phyloP scores from a whole-genome alignment of 2,329 filamentous ascomycete species.

The Rhinocladiella mackenziei region DNA sequence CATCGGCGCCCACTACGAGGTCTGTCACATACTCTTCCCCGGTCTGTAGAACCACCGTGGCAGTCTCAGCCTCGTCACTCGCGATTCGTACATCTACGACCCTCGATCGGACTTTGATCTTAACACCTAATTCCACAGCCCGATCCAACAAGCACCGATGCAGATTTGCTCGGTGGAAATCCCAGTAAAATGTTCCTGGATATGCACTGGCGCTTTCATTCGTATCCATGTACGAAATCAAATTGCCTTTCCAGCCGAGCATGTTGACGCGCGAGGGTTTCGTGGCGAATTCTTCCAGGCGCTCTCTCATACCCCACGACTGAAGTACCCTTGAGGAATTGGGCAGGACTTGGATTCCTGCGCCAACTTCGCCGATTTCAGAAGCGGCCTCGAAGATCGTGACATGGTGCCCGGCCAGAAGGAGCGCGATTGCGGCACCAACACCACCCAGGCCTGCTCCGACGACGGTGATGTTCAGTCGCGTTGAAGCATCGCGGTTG shows the following conservation, averaged over 20 bases:
- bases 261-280: conserved; percentile 9
- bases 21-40: conserved; percentile 26
- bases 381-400: conserved; percentile 31
- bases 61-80: conserved; percentile 29
- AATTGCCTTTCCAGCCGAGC: conserved; percentile 16
- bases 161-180: conserved; percentile 50
- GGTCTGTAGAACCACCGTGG: conserved; percentile 34
- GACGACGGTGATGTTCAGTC: conserved; percentile 39
- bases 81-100: conserved; percentile 35
- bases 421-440: conserved; percentile 32
- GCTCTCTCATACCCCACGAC: conserved; percentile 15
- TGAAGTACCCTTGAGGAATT: conserved; percentile 26
- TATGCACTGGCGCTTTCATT: conserved; percentile 22
- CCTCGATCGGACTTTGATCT: conserved; percentile 30
- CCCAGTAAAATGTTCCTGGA: conserved; percentile 41
- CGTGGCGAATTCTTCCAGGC: conserved; percentile 8
- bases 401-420: conserved; percentile 29
- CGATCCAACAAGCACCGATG: conserved; percentile 42
- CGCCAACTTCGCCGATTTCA: conserved; percentile 26
- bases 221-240: conserved; percentile 8
- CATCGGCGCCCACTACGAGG: conserved; percentile 33
- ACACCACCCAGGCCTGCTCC: conserved; percentile 34
- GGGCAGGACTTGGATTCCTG: conserved; percentile 29
- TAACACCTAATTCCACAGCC: conserved; percentile 41
- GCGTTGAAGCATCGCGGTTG: conserved; percentile 7